Evolutionary conservation across 192 early-diverging fungal genomes (phyloP), one percentile per base, ranked within the genome.

Genomic region (Backusella australiensis): DNA sequence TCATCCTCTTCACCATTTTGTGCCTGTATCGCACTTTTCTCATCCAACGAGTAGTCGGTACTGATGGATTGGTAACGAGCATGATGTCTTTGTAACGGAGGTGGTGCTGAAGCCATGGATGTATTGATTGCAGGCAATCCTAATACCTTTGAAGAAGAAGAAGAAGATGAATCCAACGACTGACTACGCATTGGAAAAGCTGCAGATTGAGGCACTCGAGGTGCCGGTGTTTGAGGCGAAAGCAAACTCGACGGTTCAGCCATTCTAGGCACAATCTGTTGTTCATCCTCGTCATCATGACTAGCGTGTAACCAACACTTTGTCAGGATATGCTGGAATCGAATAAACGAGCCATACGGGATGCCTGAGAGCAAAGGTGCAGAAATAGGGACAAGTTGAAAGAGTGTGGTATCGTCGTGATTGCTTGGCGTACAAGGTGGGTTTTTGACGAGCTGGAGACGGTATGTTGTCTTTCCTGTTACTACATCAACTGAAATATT

Each of bases 231-330:
- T 26, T 63, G 56, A 9, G 56, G 56, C 12, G 56, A 63, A 63
- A 63, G 23, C 12, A 63, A 12, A 14, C 56, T 63, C 8, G 12
- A 63, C 1, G 56, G 23, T 29, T 63, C 23, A 1, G 56, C 21
- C 6, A 29, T 63, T 63, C 56, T 19, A 32, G 70, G 70, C 0
- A 72, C 29, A 19, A 66, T 17, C 34, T 74, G 72, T 0, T 56
- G 26, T 1, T 74, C 72, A 39, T 74, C 72, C 26, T 63, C 56
- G 1, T 63, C 56, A 6, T 76, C 68, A 39, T 32, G 66, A 9
- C 42, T 69, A 1, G 76, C 69, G 42, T 77, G 76, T 29, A 77
- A 19, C 76, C 76, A 77, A 46, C 76, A 77, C 12, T 65, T 70
- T 34, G 69, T 77, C 15, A 69, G 6, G 1, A 69, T 59, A 56